A percentile compares a stretch with the other conserved stretches of the same genome.
Conservation (phyloP, 805 yeast species). For the Cyberlindnera subsufficiens region DNA sequence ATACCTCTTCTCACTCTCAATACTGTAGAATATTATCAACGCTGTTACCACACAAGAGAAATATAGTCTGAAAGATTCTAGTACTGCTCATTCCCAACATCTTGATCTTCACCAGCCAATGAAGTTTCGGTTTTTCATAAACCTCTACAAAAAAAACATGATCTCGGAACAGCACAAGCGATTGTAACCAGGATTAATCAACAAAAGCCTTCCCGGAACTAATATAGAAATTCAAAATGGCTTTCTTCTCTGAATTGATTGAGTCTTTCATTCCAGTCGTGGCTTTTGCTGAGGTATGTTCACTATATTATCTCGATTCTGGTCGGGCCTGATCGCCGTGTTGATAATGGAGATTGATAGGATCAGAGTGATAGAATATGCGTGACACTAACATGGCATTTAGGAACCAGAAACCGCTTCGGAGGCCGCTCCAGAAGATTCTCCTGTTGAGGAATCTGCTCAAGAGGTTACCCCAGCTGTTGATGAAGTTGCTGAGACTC, state of each 20-base stretch:
- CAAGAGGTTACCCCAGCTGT: conserved; percentile 2
- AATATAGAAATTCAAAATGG: conserved; percentile 5
- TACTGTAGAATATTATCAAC: too few relatives aligned
- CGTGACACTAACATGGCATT: neutral
- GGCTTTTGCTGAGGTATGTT: conserved; percentile 64
- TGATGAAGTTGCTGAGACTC: too few relatives aligned
- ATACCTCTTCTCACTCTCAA: too few relatives aligned
- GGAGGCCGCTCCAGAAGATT: conserved; percentile 4
- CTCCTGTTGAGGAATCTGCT: conserved; percentile 4
- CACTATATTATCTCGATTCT: neutral
- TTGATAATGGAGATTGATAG: too few relatives aligned
- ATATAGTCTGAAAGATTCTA: too few relatives aligned
- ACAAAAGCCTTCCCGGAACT: neutral
- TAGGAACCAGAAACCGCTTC: conserved; percentile 1
- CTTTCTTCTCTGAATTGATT: conserved; percentile 35
- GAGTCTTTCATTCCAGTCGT: conserved; percentile 72
- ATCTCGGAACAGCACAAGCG: neutral
- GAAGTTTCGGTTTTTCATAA: conserved; percentile 1
- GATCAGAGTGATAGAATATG: too few relatives aligned
- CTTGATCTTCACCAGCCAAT: neutral
- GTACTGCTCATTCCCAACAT: too few relatives aligned
- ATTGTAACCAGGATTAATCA: neutral
- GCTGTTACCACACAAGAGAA: too few relatives aligned
- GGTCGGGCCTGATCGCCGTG: neutral
- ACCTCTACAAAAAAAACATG: neutral